phyloP scores from a whole-genome alignment of 2,329 filamentous ascomycete genomes.

The Verticillium zaregamsianum region DNA sequence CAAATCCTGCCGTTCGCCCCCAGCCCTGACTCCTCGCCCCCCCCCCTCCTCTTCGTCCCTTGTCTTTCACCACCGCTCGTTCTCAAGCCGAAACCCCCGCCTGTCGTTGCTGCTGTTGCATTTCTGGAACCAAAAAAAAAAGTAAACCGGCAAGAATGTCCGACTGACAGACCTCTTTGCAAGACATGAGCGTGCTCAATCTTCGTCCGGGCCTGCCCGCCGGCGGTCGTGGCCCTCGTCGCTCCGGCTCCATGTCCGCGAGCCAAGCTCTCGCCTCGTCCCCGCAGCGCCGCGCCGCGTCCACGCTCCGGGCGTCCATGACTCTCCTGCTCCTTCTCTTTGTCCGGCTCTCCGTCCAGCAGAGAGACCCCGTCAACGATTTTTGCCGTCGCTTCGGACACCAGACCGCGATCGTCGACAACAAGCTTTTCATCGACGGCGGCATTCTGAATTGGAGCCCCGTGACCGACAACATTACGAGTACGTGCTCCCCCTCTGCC shows the following conservation, averaged over 20 bases:
- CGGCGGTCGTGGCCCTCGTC: background rate
- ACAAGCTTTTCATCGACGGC: constrained; percentile 59
- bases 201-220: background rate
- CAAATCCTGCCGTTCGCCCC: background rate
- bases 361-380: constrained; percentile 47
- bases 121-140: background rate
- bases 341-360: constrained; percentile 17
- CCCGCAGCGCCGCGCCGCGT: background rate
- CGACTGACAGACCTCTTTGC: background rate
- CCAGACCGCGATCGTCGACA: constrained; percentile 55
- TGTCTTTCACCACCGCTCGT: background rate
- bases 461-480: constrained; percentile 48
- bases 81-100: background rate
- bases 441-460: constrained; percentile 53
- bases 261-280: background rate
- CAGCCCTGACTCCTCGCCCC: background rate
- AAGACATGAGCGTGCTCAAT: background rate
- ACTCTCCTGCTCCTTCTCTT: constrained; percentile 5
- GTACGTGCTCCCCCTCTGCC: constrained; percentile 32
- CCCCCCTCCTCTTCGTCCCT: background rate
- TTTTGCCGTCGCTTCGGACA: constrained; percentile 55
- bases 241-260: background rate
- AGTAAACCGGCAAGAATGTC: background rate
- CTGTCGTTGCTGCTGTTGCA: background rate
- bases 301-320: background rate